Base-by-base conservation (phyloP, 129 eudicot species). In the Deinandra increscens region DNA sequence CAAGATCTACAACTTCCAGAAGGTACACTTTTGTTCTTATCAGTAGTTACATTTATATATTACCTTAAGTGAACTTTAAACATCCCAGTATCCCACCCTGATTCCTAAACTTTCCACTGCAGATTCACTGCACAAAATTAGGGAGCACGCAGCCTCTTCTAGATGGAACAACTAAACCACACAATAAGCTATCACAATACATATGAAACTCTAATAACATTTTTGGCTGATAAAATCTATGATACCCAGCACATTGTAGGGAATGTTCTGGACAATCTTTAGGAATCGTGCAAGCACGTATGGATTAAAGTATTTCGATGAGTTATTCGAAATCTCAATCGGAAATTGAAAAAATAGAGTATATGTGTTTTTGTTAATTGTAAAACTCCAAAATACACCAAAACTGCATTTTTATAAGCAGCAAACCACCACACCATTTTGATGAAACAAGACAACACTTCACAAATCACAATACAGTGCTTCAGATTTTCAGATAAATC, bases 141-240 rank as follows among this genome's bases (percentile, higher is more conserved):
- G 13, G 50, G 39, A 36, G 14, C 41, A 22, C 55, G 6, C 17
- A n/a, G 23, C 36, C 58, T 53, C 55, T 64, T 64, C 55, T n/a
- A 53, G 34, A 74, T 31, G 42, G 56, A 64, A 65, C 22, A 74
- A 65, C 23, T 33, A 55, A 66, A 55, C 19, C 68, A 58, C 51
- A 74, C n/a, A 48, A 73, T 36, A 26, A 37, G 37, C 53, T 73
- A 61, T 46, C 62, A 62, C 64, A 43, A 19, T 14, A 55, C 67
- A 48, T 60, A 65, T 31, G 13, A 38, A 41, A 29, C 44, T 60
- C 38, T 29, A 39, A 68, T 9, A 46, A 60, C 43, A 36, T 68
- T 8, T 68, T 29, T 18, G 17, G 63, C 63, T 37, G 15, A 60
- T 29, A 15, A n/a, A 7, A 29, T 33, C 66, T 17, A 13, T 39